A percentile compares a stretch with the other conserved stretches of the same genome.
phyloP scores from a whole-genome alignment of 1,284 basidiomycete genomes.

The Ceratobasidium sp. region DNA sequence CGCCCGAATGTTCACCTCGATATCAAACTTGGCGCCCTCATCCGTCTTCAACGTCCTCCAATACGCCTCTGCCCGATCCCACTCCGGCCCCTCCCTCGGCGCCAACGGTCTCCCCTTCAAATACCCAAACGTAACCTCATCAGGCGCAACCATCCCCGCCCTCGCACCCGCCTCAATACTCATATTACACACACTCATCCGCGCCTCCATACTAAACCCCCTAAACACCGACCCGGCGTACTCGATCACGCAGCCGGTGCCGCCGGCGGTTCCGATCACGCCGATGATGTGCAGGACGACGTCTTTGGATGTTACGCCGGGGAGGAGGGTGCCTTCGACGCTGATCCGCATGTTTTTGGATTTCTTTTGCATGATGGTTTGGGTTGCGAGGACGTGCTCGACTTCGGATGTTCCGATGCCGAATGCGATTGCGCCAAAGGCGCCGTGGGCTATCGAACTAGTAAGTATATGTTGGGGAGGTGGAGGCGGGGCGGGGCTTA shows the following conservation, averaged over 20 bases:
- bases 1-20: conserved; percentile 85
- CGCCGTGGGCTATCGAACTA: conserved; percentile 79
- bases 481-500: conserved; percentile 56
- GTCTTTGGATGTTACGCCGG: conserved; percentile 94
- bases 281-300: conserved; percentile 96
- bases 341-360: conserved; percentile 96
- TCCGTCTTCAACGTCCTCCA: conserved; percentile 90
- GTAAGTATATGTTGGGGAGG: conserved; percentile 9
- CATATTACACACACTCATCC: conserved; percentile 99
- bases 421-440: conserved; percentile 95
- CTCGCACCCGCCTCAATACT: conserved; percentile 96
- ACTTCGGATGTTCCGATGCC: conserved; percentile 98
- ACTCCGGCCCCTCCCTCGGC: conserved; percentile 84
- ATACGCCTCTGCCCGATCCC: conserved; percentile 89
- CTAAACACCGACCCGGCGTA: conserved; percentile 93
- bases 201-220: conserved; percentile 91
- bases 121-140: conserved; percentile 90
- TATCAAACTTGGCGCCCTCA: conserved; percentile 89
- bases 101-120: conserved; percentile 86
- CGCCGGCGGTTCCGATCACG: conserved; percentile 92
- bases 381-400: conserved; percentile 96
- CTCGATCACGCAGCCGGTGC: conserved; percentile 93
- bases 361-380: conserved; percentile 91
- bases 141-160: conserved; percentile 95
- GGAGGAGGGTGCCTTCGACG: conserved; percentile 85